Conservation (phyloP, 768 basidiomycete genomes). For the Leccinum rimulosum region DNA sequence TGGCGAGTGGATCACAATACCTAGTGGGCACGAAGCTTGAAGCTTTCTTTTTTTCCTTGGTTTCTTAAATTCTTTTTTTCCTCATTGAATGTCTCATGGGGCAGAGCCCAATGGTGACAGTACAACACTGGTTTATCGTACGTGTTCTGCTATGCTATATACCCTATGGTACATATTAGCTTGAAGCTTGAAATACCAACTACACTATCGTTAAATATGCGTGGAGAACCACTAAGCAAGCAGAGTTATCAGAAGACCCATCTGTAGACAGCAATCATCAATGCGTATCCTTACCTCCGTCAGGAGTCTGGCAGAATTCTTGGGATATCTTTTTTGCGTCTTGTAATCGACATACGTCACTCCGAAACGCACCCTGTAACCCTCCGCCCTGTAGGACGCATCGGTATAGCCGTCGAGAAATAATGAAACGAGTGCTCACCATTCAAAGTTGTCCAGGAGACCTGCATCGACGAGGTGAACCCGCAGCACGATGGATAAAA, state of each 20-base stretch:
- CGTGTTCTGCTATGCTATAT: neutral
- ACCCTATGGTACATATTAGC: neutral
- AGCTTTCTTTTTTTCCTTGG: neutral
- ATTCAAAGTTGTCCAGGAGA: constrained; percentile 74
- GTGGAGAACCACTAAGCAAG: constrained; percentile 6
- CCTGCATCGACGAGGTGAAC: constrained; percentile 35
- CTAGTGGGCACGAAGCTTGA: neutral
- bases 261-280: neutral
- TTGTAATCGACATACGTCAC: constrained; percentile 73
- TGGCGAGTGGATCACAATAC: neutral
- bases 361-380: constrained; percentile 68
- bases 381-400: constrained; percentile 48
- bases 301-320: constrained; percentile 61
- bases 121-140: neutral
- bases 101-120: neutral
- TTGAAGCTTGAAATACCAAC: neutral
- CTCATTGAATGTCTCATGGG: neutral
- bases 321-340: constrained; percentile 66
- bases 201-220: neutral
- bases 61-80: neutral
- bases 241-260: neutral
- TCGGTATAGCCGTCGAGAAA: neutral
- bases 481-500: neutral
- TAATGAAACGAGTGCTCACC: constrained; percentile 31
- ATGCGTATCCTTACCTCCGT: constrained; percentile 41